Evolutionary conservation across 768 basidiomycete species (phyloP).

Genomic region (Clitopilus passeckerianus): DNA sequence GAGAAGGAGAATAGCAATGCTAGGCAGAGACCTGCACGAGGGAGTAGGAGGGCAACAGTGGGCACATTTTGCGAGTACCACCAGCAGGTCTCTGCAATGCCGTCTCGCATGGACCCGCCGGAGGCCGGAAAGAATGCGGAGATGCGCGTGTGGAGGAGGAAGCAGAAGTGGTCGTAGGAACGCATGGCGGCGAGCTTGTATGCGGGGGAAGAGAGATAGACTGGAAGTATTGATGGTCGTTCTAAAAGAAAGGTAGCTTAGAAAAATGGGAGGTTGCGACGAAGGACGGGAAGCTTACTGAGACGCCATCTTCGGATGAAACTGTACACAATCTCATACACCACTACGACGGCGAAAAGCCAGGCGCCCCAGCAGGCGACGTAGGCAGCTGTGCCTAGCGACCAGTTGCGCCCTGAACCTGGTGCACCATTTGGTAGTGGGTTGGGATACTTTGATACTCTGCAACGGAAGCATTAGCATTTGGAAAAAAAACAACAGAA

Average conservation of each 20-base stretch:
- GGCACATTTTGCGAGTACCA: constrained; percentile 83
- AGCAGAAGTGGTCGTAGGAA: constrained; percentile 81
- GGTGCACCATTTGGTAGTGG: constrained; percentile 64
- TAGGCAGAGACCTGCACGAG: constrained; percentile 72
- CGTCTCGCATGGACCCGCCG: constrained; percentile 36
- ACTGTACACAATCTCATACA: constrained; percentile 76
- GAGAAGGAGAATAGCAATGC: constrained; percentile 69
- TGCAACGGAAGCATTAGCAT: constrained; percentile 19
- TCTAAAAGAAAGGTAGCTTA: constrained; percentile 35
- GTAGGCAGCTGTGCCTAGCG: constrained; percentile 78
- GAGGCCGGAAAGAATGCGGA: constrained; percentile 55
- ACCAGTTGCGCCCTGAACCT: constrained; percentile 75
- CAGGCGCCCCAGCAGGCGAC: constrained; percentile 76
- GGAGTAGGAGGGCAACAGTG: constrained; percentile 76
- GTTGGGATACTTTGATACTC: constrained; percentile 72
- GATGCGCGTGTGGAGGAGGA: constrained; percentile 73
- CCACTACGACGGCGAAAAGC: constrained; percentile 64
- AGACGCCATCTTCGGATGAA: constrained; percentile 74
- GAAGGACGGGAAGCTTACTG: constrained; percentile 46
- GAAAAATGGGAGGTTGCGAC: constrained; percentile 8
- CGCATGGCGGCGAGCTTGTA: constrained; percentile 72
- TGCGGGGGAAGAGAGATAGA: constrained; percentile 79
- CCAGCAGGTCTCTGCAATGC: constrained; percentile 80
- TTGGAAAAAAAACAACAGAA: constrained; percentile 2
- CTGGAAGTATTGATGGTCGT: constrained; percentile 76